Evolutionary conservation across 345 rosid genomes (phyloP).

Genomic region (Citrus reticulata): DNA sequence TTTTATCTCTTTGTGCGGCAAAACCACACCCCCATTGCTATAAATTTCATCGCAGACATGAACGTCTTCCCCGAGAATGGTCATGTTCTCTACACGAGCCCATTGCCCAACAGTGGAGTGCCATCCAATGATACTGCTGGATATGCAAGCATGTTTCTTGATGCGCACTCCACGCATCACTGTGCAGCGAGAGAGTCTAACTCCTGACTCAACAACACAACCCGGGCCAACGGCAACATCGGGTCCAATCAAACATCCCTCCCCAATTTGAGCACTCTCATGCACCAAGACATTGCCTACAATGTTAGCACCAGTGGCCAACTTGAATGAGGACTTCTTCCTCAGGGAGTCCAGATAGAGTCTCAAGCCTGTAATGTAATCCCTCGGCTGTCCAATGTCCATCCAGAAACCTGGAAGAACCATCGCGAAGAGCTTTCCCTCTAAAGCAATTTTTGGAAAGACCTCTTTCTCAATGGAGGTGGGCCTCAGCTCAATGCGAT

Average conservation of each 20-base stretch:
- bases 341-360: constrained; percentile 91
- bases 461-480: constrained; percentile 96
- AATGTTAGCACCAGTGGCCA: constrained; percentile 60
- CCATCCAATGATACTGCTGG: constrained; percentile 97
- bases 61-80: constrained; percentile 95
- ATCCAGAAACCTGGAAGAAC: constrained; percentile 98
- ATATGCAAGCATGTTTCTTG: constrained; percentile 93
- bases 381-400: constrained; percentile 99
- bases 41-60: constrained; percentile 92
- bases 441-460: constrained; percentile 92
- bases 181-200: constrained; percentile 92
- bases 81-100: constrained; percentile 98
- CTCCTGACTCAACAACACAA: constrained; percentile 89
- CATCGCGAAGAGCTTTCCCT: constrained; percentile 77
- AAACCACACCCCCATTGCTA: constrained; percentile 95
- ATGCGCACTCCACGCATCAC: constrained; percentile 94
- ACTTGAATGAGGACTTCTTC: constrained; percentile 60
- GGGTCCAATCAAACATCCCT: constrained; percentile 94
- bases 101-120: constrained; percentile 95
- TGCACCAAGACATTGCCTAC: constrained; percentile 88
- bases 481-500: constrained; percentile 84
- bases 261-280: constrained; percentile 88
- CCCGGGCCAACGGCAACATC: constrained; percentile 97
- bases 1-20: constrained; percentile 97
- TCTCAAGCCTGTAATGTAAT: constrained; percentile 88